Evolutionary conservation across 23 red algal genomes (phyloP), one percentile per base, ranked within the genome.

Genomic region (Gracilaria caudata): DNA sequence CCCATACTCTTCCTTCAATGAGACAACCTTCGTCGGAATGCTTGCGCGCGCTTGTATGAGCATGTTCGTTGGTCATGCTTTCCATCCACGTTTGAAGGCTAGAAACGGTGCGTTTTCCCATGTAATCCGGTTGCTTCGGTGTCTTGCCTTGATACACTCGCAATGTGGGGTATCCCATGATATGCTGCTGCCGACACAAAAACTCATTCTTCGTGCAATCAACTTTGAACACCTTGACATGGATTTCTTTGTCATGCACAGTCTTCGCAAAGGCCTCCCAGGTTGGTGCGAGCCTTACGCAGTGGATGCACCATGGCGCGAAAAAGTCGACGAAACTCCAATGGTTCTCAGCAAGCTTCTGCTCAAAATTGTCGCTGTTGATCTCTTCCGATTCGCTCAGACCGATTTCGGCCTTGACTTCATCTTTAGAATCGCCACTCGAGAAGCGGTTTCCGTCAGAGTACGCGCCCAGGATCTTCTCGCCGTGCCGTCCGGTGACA

Each of bases 291-390:
- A 93, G 73, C 24, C 75, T 33, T n/a, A 85, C 81, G 73, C 90
- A 93, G 37, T 86, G 82, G 36, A 86, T 86, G 54, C 90, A 93
- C 90, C 90, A 93, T 21, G 90, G 90, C 7, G 90, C 82, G 41
- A 86, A 86, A 73, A 87, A 93, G 73, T 93, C 82, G n/a, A 93
- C 80, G 73, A 93, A 93, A 58, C 70, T 86, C 90, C 90, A 93
- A 21, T 76, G 55, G 56, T 93, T 93, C 36, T 64, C 90, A 37
- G 81, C 81, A 35, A 93, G 81, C 37, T 80, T 93, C 17, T 60
- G 25, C 37, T 93, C 72, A 71, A 93, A 93, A 68, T 85, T 80
- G 57, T 28, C 38, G 17, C 20, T 21, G 36, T 78, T 64, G 45
- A 93, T 84, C 23, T 86, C 49, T 47, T 93, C 90, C 16, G 64